Evolutionary conservation across 495 filamentous ascomycete genomes (phyloP).

Genomic region (Talaromyces proteolyticus): DNA sequence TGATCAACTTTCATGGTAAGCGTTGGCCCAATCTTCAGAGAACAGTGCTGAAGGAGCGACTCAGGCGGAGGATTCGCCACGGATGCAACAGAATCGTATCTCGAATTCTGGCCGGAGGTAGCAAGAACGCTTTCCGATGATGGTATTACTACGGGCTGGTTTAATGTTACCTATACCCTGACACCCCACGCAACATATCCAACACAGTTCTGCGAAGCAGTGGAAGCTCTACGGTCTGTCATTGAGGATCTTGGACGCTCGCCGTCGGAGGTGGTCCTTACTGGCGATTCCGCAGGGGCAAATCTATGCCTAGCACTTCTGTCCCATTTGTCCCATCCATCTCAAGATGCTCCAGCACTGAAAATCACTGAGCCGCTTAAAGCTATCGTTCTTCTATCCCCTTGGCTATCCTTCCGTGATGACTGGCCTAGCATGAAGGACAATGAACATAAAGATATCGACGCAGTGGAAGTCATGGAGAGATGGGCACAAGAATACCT

Average conservation of each 20-base stretch:
- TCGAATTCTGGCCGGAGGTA: not conserved
- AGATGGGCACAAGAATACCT: conserved; percentile 45
- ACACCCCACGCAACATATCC: conserved; percentile 52
- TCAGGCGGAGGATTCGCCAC: not conserved
- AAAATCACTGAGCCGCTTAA: conserved; percentile 29
- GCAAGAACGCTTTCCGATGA: not conserved
- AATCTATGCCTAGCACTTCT: conserved; percentile 51
- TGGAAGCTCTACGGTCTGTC: conserved; percentile 42
- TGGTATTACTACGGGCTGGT: not conserved
- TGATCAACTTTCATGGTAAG: conserved; percentile 1
- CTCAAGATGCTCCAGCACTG: conserved; percentile 39
- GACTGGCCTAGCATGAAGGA: conserved; percentile 28
- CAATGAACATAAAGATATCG: conserved; percentile 46
- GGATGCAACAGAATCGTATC: not conserved
- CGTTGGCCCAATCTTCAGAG: not conserved
- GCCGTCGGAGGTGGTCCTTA: conserved; percentile 44
- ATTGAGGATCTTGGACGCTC: conserved; percentile 16
- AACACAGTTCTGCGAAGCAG: conserved; percentile 52
- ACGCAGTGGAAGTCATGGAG: conserved; percentile 20
- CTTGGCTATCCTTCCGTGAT: conserved; percentile 47
- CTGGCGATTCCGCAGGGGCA: conserved; percentile 60
- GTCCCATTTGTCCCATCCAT: conserved; percentile 55
- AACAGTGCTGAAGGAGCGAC: not conserved
- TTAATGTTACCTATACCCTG: conserved; percentile 45
- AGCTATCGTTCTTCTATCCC: conserved; percentile 46